Conservation (phyloP, 73 alveolate genomes). For the Paramecium pentaurelia region DNA sequence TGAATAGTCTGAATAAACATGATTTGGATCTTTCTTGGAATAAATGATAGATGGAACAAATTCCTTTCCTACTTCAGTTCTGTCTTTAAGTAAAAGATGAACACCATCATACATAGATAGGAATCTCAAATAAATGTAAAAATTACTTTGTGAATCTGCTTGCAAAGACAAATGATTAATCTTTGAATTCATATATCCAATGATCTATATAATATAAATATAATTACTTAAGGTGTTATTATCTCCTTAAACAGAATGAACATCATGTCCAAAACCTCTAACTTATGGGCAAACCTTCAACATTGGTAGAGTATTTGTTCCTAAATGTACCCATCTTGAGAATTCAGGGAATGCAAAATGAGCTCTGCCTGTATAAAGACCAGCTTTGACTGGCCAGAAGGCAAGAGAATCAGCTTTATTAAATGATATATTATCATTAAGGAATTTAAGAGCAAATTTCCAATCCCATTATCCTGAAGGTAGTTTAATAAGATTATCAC, state of each 20-base stretch:
- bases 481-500: constrained; percentile 51
- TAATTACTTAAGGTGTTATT: constrained; percentile 65
- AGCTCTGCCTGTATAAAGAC: constrained; percentile 75
- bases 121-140: constrained; percentile 56
- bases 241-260: constrained; percentile 64
- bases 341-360: constrained; percentile 75
- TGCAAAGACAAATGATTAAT: constrained; percentile 40
- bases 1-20: constrained; percentile 52
- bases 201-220: constrained; percentile 54
- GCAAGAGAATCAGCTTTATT: constrained; percentile 72
- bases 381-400: constrained; percentile 67
- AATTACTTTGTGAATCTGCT: constrained; percentile 56
- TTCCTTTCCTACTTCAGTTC: constrained; percentile 76
- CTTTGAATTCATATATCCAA: constrained; percentile 77
- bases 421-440: constrained; percentile 36
- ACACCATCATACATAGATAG: constrained; percentile 78
- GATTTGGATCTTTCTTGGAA: constrained; percentile 54
- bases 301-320: constrained; percentile 82
- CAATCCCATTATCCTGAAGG: constrained; percentile 13
- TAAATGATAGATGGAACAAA: constrained; percentile 45
- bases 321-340: constrained; percentile 84
- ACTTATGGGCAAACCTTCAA: constrained; percentile 80
- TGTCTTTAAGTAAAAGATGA: constrained; percentile 73
- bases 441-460: constrained; percentile 18
- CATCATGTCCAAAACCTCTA: constrained; percentile 70